Percentiles rank a stretch among this genome's conserved stretches.
Conservation (phyloP, 176 grass and related monocot genomes). For the Musa schizocarpa region DNA sequence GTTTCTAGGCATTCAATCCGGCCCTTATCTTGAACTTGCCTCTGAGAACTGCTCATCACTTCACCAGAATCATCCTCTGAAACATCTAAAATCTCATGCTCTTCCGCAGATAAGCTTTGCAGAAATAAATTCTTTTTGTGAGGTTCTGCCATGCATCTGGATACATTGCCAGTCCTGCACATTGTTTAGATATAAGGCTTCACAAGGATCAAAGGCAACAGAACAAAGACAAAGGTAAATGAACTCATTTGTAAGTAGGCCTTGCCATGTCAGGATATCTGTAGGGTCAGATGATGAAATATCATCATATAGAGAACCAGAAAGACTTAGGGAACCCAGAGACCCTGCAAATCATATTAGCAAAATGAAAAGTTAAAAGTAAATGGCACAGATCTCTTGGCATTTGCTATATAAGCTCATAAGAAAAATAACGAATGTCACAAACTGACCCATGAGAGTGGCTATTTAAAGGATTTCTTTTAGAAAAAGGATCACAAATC, state of each 20-base stretch:
- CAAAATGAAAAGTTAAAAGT: background rate
- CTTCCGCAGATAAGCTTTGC: constrained; percentile 72
- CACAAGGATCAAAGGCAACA: background rate
- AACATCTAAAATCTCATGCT: constrained; percentile 28
- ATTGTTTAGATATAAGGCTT: background rate
- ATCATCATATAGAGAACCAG: constrained; percentile 18
- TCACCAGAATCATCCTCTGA: constrained; percentile 9
- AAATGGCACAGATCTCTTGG: background rate
- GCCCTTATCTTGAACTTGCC: constrained; percentile 57
- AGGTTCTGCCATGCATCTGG: constrained; percentile 48
- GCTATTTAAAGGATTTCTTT: background rate
- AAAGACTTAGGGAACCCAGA: constrained; percentile 47
- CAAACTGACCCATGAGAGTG: background rate
- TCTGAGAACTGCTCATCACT: constrained; percentile 9
- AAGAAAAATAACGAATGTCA: background rate
- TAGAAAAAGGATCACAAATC: background rate
- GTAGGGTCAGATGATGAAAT: constrained; percentile 11
- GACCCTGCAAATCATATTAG: constrained; percentile 38
- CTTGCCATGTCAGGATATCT: constrained; percentile 46
- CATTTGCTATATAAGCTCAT: background rate
- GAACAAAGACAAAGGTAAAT: background rate
- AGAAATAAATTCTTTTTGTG: constrained; percentile 72
- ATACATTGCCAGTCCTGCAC: constrained; percentile 63
- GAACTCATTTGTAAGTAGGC: background rate
- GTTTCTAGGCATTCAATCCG: constrained; percentile 58